These are phyloP conservation scores for Stropharia rugosoannulata DNA, from an alignment of 768 basidiomycete species.

Conservation along the genomic window DNA sequence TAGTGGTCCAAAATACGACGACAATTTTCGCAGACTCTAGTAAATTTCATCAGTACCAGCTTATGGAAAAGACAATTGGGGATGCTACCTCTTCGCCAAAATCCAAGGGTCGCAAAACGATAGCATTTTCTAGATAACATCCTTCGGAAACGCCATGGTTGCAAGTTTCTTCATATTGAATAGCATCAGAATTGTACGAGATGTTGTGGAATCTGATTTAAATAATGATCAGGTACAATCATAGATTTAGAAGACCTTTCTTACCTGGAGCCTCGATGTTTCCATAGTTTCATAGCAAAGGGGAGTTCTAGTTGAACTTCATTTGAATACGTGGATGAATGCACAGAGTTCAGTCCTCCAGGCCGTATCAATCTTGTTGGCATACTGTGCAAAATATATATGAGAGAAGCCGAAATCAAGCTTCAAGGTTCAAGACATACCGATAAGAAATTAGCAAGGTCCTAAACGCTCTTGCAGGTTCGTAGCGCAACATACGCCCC, in stretches of 20 bases:
- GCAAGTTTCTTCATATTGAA: slow-evolving; percentile 35
- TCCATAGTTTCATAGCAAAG: slow-evolving; percentile 60
- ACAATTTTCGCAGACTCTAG: slow-evolving; percentile 53
- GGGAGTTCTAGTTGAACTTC: slow-evolving; percentile 49
- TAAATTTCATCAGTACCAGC: neutral
- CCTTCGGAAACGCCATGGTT: slow-evolving; percentile 15
- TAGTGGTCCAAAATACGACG: slow-evolving; percentile 60
- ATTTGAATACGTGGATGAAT: slow-evolving; percentile 19
- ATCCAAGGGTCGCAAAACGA: slow-evolving; percentile 56
- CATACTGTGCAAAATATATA: slow-evolving; percentile 22
- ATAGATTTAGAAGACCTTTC: neutral
- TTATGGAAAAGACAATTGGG: neutral
- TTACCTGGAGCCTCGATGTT: slow-evolving; percentile 52
- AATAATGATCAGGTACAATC: neutral
- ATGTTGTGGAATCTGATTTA: slow-evolving; percentile 37
- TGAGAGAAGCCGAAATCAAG: neutral
- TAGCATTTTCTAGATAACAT: slow-evolving; percentile 21
- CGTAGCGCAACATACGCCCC: slow-evolving; percentile 74
- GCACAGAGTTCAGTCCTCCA: slow-evolving; percentile 10
- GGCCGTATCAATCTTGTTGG: slow-evolving; percentile 36
- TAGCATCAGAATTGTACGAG: slow-evolving; percentile 57
- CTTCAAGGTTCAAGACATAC: slow-evolving; percentile 6
- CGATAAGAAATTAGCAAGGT: slow-evolving; percentile 76
- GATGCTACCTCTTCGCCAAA: slow-evolving; percentile 57
- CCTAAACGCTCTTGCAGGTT: slow-evolving; percentile 74